Evolutionary conservation across 176 grass and related monocot genomes (phyloP).

Genomic region (Metroxylon sagu): DNA sequence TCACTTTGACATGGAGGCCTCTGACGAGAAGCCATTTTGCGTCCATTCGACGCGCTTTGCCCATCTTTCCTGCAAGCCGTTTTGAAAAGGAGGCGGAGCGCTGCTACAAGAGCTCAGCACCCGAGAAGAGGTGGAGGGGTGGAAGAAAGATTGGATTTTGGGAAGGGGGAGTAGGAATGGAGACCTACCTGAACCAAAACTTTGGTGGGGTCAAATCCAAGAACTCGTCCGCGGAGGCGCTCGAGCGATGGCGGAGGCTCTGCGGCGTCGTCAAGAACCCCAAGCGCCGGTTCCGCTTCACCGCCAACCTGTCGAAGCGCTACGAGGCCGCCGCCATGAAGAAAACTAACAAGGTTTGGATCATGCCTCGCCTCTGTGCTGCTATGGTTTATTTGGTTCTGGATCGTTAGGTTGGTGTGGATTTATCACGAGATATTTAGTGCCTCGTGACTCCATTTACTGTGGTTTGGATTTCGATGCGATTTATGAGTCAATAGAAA

Average conservation of each 20-base stretch:
- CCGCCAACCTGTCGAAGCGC: slow-evolving; percentile 71
- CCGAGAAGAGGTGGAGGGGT: neutral
- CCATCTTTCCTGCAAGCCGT: neutral
- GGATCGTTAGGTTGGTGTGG: neutral
- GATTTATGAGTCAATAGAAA: no score
- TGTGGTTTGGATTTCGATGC: no score
- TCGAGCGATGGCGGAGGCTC: slow-evolving; percentile 69
- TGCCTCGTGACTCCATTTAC: no score
- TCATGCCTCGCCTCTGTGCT: neutral
- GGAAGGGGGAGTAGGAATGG: slow-evolving; percentile 2
- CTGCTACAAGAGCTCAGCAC: neutral
- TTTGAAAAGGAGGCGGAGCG: neutral
- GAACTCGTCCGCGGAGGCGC: slow-evolving; percentile 75
- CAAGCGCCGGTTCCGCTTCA: slow-evolving; percentile 89
- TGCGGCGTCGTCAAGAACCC: slow-evolving; percentile 94
- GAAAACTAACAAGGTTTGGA: slow-evolving; percentile 47
- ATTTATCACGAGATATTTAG: neutral
- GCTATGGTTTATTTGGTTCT: neutral
- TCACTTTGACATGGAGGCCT: neutral
- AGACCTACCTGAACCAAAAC: slow-evolving; percentile 5
- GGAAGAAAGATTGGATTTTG: no score
- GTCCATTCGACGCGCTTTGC: slow-evolving; percentile 3
- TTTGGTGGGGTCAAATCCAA: slow-evolving; percentile 3
- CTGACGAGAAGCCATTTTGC: neutral
- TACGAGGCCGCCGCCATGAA: slow-evolving; percentile 61